Percentiles rank a stretch among this genome's conserved stretches.
Evolutionary conservation across 1,139 yeast genomes (phyloP).

Genomic region (Groenewaldozyma sp.): DNA sequence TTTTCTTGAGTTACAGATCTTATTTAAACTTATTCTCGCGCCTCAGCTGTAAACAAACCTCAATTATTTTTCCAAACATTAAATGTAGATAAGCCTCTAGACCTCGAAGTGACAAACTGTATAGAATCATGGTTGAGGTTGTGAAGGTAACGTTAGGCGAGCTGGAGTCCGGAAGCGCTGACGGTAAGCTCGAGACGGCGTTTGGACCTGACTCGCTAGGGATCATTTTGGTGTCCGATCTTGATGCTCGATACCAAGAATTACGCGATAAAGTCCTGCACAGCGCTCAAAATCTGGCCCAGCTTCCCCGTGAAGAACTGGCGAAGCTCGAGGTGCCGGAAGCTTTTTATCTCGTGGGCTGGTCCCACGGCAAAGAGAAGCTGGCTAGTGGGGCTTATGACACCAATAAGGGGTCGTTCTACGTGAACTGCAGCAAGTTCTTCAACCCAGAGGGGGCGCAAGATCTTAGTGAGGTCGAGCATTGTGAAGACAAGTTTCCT

Average conservation of each 20-base stretch:
- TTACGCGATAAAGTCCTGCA: conserved; percentile 39
- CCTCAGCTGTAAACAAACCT: not conserved
- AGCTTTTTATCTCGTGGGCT: conserved; percentile 47
- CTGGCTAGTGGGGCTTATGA: conserved; percentile 39
- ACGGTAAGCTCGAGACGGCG: conserved; percentile 34
- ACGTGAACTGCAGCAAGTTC: conserved; percentile 55
- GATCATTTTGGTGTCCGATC: conserved; percentile 38
- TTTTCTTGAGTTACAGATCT: no score
- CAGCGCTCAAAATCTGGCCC: conserved; percentile 40
- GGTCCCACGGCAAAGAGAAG: conserved; percentile 57
- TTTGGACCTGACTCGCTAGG: conserved; percentile 55
- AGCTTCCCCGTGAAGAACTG: conserved; percentile 33
- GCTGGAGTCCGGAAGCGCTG: conserved; percentile 30
- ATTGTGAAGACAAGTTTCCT: no score
- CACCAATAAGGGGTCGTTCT: conserved; percentile 48
- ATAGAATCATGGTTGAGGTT: no score
- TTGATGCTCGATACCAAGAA: conserved; percentile 34
- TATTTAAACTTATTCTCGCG: not conserved
- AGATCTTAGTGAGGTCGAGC: conserved; percentile 15
- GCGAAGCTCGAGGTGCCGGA: conserved; percentile 40
- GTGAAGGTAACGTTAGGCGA: conserved; percentile 30
- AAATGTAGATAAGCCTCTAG: no score
- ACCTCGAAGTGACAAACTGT: no score
- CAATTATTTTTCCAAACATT: no score
- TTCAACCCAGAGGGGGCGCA: conserved; percentile 37